A percentile compares a stretch with the other conserved stretches of the same genome.
Evolutionary conservation across 257 asterid genomes (phyloP).

Genomic region (Nicotiana sylvestris): DNA sequence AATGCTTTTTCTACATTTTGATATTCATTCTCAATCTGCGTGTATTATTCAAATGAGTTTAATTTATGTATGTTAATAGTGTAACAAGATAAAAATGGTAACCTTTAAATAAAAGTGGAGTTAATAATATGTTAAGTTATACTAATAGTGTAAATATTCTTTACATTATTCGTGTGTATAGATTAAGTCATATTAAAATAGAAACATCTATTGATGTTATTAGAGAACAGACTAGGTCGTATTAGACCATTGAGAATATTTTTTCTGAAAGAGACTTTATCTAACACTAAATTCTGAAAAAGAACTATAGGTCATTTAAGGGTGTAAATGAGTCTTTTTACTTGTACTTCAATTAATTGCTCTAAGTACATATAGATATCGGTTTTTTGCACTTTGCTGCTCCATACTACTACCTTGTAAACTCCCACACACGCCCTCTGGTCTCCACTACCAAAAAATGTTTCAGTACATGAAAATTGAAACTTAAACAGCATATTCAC

Average conservation of each 20-base stretch:
- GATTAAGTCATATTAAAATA: too few species aligned
- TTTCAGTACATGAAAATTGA: neutral
- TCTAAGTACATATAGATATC: neutral
- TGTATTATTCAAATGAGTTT: neutral
- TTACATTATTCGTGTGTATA: too few species aligned
- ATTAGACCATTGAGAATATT: too few species aligned
- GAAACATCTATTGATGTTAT: neutral
- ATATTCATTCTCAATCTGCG: constrained; percentile 89
- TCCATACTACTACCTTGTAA: too few species aligned
- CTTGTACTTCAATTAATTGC: neutral
- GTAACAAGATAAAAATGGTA: neutral
- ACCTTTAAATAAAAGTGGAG: neutral
- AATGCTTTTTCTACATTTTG: constrained; percentile 58
- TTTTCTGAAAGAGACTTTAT: neutral
- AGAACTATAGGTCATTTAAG: neutral
- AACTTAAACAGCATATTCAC: too few species aligned
- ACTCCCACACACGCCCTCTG: neutral
- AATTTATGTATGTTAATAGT: neutral
- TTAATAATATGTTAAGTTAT: neutral
- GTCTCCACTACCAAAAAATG: neutral
- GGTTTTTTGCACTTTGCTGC: neutral
- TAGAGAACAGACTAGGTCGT: neutral
- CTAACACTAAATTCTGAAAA: neutral
- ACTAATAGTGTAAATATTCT: too few species aligned
- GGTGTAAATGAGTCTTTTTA: neutral